These are phyloP conservation scores for Dillenia suffruticosa DNA, from an alignment of 164 flowering plant species.

Conservation along the genomic window DNA sequence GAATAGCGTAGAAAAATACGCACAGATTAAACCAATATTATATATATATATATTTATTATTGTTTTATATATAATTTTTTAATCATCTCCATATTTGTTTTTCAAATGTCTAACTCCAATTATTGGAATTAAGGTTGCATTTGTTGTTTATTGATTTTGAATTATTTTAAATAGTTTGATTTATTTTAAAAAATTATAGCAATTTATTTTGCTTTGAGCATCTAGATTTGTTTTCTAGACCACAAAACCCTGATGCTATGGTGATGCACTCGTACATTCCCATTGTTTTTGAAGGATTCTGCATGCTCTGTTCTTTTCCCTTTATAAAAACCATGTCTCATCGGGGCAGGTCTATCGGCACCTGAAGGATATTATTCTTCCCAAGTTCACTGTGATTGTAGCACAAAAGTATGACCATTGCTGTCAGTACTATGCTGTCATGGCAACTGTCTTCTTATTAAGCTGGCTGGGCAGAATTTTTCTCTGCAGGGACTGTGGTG, in stretches of 20 bases:
- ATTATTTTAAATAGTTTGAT: too few relatives aligned
- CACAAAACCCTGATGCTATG: too few relatives aligned
- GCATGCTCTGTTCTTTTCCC: not conserved
- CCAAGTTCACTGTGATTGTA: slow-evolving; percentile 78
- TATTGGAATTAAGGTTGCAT: too few relatives aligned
- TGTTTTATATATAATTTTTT: too few relatives aligned
- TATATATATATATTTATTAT: too few relatives aligned
- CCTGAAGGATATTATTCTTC: slow-evolving; percentile 54
- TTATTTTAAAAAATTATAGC: too few relatives aligned
- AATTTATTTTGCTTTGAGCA: not conserved
- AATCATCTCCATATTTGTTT: too few relatives aligned
- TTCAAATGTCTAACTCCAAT: too few relatives aligned
- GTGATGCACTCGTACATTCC: not conserved
- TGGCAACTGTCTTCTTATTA: not conserved
- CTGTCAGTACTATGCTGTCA: not conserved
- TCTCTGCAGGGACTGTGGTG: slow-evolving; percentile 71
- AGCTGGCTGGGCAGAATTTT: not conserved
- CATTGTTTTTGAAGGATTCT: not conserved
- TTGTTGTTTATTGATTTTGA: too few relatives aligned
- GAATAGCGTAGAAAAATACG: too few relatives aligned
- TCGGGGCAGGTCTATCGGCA: slow-evolving; percentile 52
- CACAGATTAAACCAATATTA: too few relatives aligned
- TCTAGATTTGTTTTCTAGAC: not conserved
- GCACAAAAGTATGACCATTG: slow-evolving; percentile 36
- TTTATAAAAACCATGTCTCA: not conserved